Evolutionary conservation across 1,284 basidiomycete genomes (phyloP), one percentile per base, ranked within the genome.

Genomic region (Cryptococcus sp.): DNA sequence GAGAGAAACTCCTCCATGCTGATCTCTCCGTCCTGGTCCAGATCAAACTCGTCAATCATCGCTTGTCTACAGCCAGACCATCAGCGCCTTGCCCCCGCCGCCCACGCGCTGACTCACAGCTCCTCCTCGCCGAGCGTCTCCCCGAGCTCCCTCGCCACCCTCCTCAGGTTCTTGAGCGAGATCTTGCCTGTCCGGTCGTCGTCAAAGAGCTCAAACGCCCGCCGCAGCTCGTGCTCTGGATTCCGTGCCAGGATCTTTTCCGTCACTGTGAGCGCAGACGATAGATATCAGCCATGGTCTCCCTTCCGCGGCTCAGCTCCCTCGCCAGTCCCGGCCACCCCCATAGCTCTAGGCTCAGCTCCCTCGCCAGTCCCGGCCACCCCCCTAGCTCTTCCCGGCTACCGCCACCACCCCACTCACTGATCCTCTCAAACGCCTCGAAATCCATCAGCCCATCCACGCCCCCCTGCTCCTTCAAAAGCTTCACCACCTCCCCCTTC

Each of bases 31-130:
- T 99, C 95, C 76, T 95, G 89, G 79, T 99, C 95, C 38, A 99
- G 84, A 77, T 99, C 95, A 71, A 99, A 99, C 79, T 99, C 96
- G 71, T 98, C 96, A 70, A 99, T 99, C 95, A 99, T 99, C 20
- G 95, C 96, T 85, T 97, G 91, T 64, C 94, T 98, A 69, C 49
- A 49, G 15, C n/a, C 20, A 1, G 4, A 4, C 18, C 45, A 16
- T 46, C 45, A 15, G 20, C 45, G 6, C 39, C 15, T 42, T 3
- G 3, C 15, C 39, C 28, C 28, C 28, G 4, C 28, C 28, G 9
- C 28, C 5, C 28, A 4, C 28, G 28, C 28, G 9, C 28, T 9
- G 28, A 84, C 93, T 77, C 76, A 97, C 93, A 98, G 80, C 71
- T 98, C 96, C 63, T 98, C 95, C 63, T 98, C 96, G 68, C 95